Conservation (phyloP, 805 yeast genomes). For the Schwanniomyces yamadae region DNA sequence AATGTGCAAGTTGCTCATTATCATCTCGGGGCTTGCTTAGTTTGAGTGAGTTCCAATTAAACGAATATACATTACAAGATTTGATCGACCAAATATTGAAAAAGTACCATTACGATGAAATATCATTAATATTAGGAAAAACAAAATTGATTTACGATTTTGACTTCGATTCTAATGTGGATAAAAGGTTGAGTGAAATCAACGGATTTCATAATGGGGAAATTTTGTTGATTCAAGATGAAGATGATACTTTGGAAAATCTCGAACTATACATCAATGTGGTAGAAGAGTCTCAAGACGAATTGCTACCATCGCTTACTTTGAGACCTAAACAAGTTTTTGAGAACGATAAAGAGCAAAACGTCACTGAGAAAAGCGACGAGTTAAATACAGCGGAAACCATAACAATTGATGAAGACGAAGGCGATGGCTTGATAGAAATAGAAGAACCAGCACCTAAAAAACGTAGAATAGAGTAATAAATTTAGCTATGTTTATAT, state of each 20-base stretch:
- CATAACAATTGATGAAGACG: conserved; percentile 13
- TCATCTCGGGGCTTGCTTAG: conserved; percentile 51
- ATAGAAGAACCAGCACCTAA: conserved; percentile 3
- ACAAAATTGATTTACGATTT: conserved; percentile 72
- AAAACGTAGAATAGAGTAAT: conserved; percentile 1
- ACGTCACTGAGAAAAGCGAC: conserved; percentile 10
- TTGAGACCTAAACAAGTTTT: conserved; percentile 14
- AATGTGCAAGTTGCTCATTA: conserved; percentile 67
- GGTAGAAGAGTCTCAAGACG: conserved; percentile 6
- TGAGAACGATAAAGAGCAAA: conserved; percentile 2
- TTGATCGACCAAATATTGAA: conserved; percentile 50
- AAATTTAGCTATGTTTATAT: background rate
- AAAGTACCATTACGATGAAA: conserved; percentile 50
- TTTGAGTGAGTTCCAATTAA: conserved; percentile 25
- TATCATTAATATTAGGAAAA: conserved; percentile 58
- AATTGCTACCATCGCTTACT: conserved; percentile 11
- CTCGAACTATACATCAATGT: conserved; percentile 57
- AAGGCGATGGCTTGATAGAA: conserved; percentile 10
- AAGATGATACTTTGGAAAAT: conserved; percentile 63
- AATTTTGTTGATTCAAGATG: conserved; percentile 72
- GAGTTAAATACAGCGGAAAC: background rate
- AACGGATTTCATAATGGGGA: conserved; percentile 62
- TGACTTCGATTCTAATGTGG: conserved; percentile 81
- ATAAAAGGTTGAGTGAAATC: conserved; percentile 42
- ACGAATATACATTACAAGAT: conserved; percentile 41